Conservation (phyloP, 129 eudicot species). For the Kitagawia praeruptora region DNA sequence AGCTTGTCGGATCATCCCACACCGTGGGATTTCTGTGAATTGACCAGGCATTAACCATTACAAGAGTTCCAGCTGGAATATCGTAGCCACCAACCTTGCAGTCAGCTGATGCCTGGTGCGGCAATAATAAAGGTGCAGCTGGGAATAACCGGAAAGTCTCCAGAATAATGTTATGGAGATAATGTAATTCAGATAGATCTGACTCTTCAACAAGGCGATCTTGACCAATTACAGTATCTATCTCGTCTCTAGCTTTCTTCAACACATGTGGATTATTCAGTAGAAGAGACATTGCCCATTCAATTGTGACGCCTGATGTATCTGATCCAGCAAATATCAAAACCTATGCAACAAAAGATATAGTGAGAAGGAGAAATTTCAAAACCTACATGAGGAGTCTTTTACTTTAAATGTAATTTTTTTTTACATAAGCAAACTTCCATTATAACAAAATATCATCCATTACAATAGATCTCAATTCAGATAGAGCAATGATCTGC, state of each 20-base stretch:
- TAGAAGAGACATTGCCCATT: conserved; percentile 34
- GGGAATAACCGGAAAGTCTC: conserved; percentile 35
- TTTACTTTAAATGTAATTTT: neutral
- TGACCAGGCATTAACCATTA: conserved; percentile 34
- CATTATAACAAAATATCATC: neutral
- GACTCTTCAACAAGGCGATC: conserved; percentile 24
- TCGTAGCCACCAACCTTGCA: conserved; percentile 27
- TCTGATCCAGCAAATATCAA: conserved; percentile 28
- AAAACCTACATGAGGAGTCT: neutral
- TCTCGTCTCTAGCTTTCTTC: conserved; percentile 21
- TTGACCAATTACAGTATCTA: conserved; percentile 15
- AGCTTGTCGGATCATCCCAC: conserved; percentile 32
- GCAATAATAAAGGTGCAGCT: conserved; percentile 24
- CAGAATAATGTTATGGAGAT: conserved; percentile 19
- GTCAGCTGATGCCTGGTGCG: conserved; percentile 29
- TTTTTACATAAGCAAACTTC: neutral
- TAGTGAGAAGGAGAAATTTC: neutral
- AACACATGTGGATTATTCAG: conserved; percentile 26
- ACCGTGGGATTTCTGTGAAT: conserved; percentile 28
- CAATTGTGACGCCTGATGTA: conserved; percentile 31
- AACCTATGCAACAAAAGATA: conserved; percentile 8
- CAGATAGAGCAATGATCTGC: neutral
- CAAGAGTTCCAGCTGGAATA: conserved; percentile 26
- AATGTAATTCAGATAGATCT: conserved; percentile 20
- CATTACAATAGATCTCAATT: neutral